These are phyloP conservation scores for Moniliella sp. DNA, from an alignment of 1,284 basidiomycete species.

Conservation along the genomic window DNA sequence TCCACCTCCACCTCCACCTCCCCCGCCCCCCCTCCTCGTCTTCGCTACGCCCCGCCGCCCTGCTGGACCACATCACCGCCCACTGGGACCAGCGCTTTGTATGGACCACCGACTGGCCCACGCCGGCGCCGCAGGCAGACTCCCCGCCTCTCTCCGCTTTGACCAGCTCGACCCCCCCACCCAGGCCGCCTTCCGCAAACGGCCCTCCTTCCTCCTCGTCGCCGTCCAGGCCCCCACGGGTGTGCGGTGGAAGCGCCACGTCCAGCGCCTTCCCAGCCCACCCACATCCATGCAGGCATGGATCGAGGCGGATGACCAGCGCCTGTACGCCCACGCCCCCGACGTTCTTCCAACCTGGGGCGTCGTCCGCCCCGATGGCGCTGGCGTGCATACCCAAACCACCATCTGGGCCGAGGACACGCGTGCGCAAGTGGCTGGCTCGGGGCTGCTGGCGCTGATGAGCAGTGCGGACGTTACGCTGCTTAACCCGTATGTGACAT, in stretches of 20 bases:
- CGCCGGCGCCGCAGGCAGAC: no score
- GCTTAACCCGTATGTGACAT: slow-evolving; percentile 47
- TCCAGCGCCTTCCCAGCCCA: not conserved
- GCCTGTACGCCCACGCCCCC: slow-evolving; percentile 4
- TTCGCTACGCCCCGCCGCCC: slow-evolving; percentile 33
- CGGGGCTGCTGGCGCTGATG: slow-evolving; percentile 5
- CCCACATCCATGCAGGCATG: slow-evolving; percentile 17
- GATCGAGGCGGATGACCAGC: slow-evolving; percentile 15
- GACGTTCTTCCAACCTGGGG: no score
- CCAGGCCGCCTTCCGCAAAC: slow-evolving; percentile 54
- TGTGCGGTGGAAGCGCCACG: slow-evolving; percentile 14
- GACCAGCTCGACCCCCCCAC: no score
- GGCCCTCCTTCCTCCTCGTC: slow-evolving; percentile 74
- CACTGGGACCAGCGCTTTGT: no score
- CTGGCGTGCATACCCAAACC: slow-evolving; percentile 1
- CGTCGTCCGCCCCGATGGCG: not conserved
- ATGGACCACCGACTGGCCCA: no score
- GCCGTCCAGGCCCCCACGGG: slow-evolving; percentile 64
- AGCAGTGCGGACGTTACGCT: slow-evolving; percentile 44
- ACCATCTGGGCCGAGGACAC: not conserved
- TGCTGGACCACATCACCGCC: slow-evolving; percentile 58
- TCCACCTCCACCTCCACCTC: no score
- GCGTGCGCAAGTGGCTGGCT: not conserved
- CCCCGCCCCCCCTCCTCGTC: no score
- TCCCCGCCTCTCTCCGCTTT: no score